A percentile compares a stretch with the other conserved stretches of the same genome.
phyloP scores from a whole-genome alignment of 352 stramenopile species.

The Pythium folliculosum region DNA sequence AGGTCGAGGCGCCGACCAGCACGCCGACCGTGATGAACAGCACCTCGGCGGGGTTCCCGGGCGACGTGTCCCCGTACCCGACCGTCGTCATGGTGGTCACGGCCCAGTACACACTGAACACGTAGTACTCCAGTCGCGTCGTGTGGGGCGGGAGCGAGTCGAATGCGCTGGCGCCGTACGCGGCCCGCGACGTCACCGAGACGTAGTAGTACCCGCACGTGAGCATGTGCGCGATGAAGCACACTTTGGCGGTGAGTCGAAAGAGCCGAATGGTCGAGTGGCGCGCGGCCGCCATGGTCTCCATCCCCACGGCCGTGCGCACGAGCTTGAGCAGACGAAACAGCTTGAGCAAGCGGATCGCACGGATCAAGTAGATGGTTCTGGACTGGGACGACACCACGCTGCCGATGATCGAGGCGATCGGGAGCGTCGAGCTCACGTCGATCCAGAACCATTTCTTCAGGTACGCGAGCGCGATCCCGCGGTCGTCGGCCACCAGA shows the following conservation, averaged over 20 bases:
- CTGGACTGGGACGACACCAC: conserved; percentile 26
- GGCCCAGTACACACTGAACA: conserved; percentile 78
- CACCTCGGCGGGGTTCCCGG: conserved; percentile 57
- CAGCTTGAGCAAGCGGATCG: conserved; percentile 84
- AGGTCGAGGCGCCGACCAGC: conserved; percentile 62
- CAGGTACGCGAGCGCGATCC: conserved; percentile 54
- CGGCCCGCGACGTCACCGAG: conserved; percentile 32
- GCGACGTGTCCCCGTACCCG: conserved; percentile 73
- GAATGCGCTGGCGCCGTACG: conserved; percentile 39
- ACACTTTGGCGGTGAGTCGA: conserved; percentile 57
- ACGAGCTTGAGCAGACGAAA: conserved; percentile 86
- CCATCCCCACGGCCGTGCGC: conserved; percentile 54
- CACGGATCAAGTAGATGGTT: conserved; percentile 58
- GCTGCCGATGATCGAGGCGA: conserved; percentile 38
- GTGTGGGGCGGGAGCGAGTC: conserved; percentile 30
- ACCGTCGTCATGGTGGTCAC: conserved; percentile 81
- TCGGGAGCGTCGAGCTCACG: conserved; percentile 60
- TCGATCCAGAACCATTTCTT: conserved; percentile 75
- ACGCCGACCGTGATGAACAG: conserved; percentile 55
- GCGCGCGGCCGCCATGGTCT: conserved; percentile 48
- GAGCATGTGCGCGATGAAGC: conserved; percentile 63
- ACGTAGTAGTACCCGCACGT: conserved; percentile 71
- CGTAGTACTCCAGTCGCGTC: conserved; percentile 56
- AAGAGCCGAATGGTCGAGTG: conserved; percentile 61
- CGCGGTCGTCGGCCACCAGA: conserved; percentile 26